Base-by-base conservation (phyloP, 2,329 filamentous ascomycete species). In the Colletotrichum phormii region DNA sequence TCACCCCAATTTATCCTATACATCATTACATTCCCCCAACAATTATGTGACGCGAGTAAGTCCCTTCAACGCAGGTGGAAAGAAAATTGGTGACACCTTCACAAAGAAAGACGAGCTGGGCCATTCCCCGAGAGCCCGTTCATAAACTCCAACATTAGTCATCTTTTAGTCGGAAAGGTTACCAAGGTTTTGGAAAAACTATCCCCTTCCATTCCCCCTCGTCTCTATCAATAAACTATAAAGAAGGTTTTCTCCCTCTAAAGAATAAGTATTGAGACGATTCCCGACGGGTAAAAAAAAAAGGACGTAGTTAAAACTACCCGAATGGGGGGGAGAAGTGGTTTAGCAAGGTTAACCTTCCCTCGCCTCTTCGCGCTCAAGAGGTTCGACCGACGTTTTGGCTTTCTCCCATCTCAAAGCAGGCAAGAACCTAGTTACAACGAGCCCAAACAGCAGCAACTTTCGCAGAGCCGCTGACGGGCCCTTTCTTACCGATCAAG, bases 301-400 rank as follows among this genome's bases (percentile, higher is more conserved):
- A 37, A 15, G 15, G 37, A 42, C 37, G 37, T 49, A 49, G 18
- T 49, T 49, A 49, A 49, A 49, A 49, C 18, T 18, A n/a, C 42
- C 42, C 42, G 42, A 18, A 49, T 49, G 18, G 42, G 13, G 15
- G 13, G 13, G 5, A 42, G 7, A n/a, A n/a, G 18, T n/a, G 42
- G 5, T n/a, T 18, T 9, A 4, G 42, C 61, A 18, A 53, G 46
- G 46, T 53, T 31, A 26, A n/a, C 46, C 61, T 49, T 54, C 46
- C 61, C 46, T 37, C 61, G 31, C n/a, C 18, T 24, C 26, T 64
- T 64, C 61, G 61, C 61, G 61, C 31, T 22, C 26, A 53, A 24
- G 46, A n/a, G 31, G 46, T 54, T 35, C 61, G 61, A 53, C 61
- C 61, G 61, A 64, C 61, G 31, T 54, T 54, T 64, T 64, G 61